Base-by-base conservation (phyloP, 2,329 filamentous ascomycete genomes). In the Coniochaeta sp. region DNA sequence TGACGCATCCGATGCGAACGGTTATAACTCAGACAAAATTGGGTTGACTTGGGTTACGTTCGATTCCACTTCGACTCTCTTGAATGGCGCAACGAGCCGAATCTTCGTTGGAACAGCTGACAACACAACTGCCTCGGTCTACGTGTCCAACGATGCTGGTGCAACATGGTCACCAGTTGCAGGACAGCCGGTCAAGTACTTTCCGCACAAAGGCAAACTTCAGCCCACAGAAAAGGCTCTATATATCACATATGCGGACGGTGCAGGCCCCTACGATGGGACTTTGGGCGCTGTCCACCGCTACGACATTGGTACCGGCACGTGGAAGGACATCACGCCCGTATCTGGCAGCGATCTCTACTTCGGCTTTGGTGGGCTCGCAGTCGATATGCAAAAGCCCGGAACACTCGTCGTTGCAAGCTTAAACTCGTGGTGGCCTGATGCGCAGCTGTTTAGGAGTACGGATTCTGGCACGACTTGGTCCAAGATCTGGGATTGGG, bases 351-450 rank as follows among this genome's bases (percentile, higher is more conserved):
- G 67, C 3, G 74, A 79, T 36, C 72, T 82, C 5, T 76, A 75
- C 65, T 83, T 78, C 60, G 83, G 83, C 1, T 86, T 84, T 52
- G 83, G 83, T 6, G 83, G 83, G 2, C 70, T 86, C 1, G 73
- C 77, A 0, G 72, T 86, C 22, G 83, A 86, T 55, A 71, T 79
- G 62, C 74, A 80, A 63, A 79, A 77, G 26, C 77, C 83, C 0
- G 83, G 82, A 0, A 85, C 82, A 0, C 66, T 86, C 17, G 77
- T 86, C 54, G 82, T 84, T 0, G 81, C 82, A 0, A 77, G 77
- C 1, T 68, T 85, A 44, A 86, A 86, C 70, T 80, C 77, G 17
- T 86, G 83, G 83, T 85, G 77, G 71, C 83, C 83, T 0, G 83
- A 86, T 62, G 81, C 77, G 1, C 78, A 82, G 59, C 72, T 85